phyloP scores from a whole-genome alignment of 2,329 filamentous ascomycete genomes.

The Talaromyces sp. region DNA sequence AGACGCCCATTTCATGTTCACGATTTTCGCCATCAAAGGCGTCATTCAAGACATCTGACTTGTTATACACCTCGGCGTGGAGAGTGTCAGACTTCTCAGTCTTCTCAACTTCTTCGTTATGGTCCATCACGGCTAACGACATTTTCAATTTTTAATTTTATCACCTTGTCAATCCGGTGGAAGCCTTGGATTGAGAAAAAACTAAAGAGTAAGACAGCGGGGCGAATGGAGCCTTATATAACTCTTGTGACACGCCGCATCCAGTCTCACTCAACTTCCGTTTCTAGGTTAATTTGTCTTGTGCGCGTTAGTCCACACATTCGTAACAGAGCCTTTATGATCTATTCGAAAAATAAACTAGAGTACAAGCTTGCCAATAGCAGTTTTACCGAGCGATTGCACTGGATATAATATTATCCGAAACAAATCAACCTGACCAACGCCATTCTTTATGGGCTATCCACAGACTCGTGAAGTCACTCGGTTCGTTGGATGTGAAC shows the following conservation, averaged over 20 bases:
- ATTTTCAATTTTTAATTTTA: background rate
- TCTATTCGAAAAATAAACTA: too few relatives aligned
- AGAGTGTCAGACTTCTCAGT: constrained; percentile 24
- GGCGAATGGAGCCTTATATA: background rate
- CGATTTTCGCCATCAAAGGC: constrained; percentile 44
- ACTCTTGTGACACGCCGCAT: background rate
- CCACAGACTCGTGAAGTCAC: too few relatives aligned
- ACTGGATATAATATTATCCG: too few relatives aligned
- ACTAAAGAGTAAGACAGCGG: background rate
- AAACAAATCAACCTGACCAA: too few relatives aligned
- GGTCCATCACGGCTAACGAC: background rate
- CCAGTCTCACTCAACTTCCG: background rate
- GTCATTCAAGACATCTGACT: constrained; percentile 40
- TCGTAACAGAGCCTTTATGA: too few relatives aligned
- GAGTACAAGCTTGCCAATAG: too few relatives aligned
- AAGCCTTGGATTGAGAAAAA: background rate
- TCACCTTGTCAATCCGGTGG: background rate
- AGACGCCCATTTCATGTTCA: constrained; percentile 43
- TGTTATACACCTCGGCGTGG: constrained; percentile 35
- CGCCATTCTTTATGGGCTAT: too few relatives aligned
- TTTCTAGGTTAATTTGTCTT: too few relatives aligned
- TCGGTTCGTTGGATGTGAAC: too few relatives aligned
- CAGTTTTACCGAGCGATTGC: too few relatives aligned
- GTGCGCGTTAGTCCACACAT: too few relatives aligned
- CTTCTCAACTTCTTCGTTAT: background rate